phyloP scores from a whole-genome alignment of 2,329 filamentous ascomycete genomes.

The Keithomyces neogunnii region DNA sequence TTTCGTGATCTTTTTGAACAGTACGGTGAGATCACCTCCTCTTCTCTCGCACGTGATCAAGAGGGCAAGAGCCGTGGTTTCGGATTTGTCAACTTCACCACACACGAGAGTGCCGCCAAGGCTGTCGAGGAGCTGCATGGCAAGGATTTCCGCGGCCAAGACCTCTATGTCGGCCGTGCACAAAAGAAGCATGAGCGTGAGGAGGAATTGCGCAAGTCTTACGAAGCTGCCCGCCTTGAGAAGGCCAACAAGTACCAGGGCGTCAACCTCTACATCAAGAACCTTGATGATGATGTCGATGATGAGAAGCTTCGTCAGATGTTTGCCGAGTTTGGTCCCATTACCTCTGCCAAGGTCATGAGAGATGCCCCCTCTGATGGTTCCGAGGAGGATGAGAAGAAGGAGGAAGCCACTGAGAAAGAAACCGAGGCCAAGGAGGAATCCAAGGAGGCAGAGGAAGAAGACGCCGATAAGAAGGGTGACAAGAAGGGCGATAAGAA shows the following conservation, averaged over 20 bases:
- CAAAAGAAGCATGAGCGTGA: conserved; percentile 99
- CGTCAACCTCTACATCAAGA: conserved; percentile 99
- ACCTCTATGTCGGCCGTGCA: conserved; percentile 93
- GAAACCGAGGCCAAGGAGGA: conserved; percentile 37
- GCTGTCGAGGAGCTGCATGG: conserved; percentile 90
- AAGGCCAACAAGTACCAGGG: conserved; percentile 99
- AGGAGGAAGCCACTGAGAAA: conserved; percentile 44
- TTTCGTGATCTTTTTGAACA: conserved; percentile 90
- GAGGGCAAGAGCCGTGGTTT: conserved; percentile 94
- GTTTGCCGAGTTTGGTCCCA: conserved; percentile 84
- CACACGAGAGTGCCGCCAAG: conserved; percentile 75
- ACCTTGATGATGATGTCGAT: conserved; percentile 91
- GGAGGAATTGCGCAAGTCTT: conserved; percentile 97
- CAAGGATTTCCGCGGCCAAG: conserved; percentile 87
- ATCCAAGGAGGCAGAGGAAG: conserved; percentile 35
- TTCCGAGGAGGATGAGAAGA: conserved; percentile 46
- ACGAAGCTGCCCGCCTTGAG: conserved; percentile 93
- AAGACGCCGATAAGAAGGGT: conserved; percentile 48
- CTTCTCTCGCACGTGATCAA: conserved; percentile 79
- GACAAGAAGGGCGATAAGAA: conserved; percentile 51
- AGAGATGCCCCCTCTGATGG: conserved; percentile 61
- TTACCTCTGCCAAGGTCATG: conserved; percentile 99
- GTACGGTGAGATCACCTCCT: conserved; percentile 90
- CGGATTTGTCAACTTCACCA: conserved; percentile 92
- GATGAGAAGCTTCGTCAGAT: conserved; percentile 95